These are phyloP conservation scores for Eutrema yunnanense DNA, from an alignment of 345 rosid genomes.

Conservation along the genomic window DNA sequence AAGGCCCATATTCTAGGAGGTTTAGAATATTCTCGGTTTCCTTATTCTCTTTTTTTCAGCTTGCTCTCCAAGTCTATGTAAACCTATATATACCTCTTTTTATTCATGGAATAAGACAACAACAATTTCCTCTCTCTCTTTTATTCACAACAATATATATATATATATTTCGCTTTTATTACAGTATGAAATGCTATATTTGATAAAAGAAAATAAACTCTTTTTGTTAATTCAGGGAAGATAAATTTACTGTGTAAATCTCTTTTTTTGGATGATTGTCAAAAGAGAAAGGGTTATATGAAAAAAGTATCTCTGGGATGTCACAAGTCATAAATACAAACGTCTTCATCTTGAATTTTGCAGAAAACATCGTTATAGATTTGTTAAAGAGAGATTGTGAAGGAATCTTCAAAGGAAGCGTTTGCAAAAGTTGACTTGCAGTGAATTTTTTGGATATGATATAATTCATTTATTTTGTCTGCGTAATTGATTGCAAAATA, in stretches of 20 bases:
- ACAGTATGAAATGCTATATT: background rate
- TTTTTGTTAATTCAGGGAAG: background rate
- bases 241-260: background rate
- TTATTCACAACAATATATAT: too few relatives aligned
- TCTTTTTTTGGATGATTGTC: background rate
- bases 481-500: constrained; percentile 4
- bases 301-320: background rate
- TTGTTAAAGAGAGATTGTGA: constrained; percentile 6
- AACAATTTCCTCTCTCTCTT: too few relatives aligned
- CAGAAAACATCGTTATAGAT: background rate
- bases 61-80: too few relatives aligned
- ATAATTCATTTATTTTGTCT: background rate
- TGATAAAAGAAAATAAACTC: background rate
- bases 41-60: too few relatives aligned
- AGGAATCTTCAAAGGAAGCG: background rate
- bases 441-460: background rate
- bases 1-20: too few relatives aligned
- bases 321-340: background rate
- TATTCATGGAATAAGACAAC: too few relatives aligned
- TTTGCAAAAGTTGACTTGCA: constrained; percentile 1
- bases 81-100: too few relatives aligned
- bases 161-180: background rate
- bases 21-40: too few relatives aligned
- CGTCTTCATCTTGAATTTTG: background rate
- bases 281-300: background rate